Percentiles rank a stretch among this genome's conserved stretches.
phyloP scores from a whole-genome alignment of 129 eudicot species.

The Ambrosia trifida region DNA sequence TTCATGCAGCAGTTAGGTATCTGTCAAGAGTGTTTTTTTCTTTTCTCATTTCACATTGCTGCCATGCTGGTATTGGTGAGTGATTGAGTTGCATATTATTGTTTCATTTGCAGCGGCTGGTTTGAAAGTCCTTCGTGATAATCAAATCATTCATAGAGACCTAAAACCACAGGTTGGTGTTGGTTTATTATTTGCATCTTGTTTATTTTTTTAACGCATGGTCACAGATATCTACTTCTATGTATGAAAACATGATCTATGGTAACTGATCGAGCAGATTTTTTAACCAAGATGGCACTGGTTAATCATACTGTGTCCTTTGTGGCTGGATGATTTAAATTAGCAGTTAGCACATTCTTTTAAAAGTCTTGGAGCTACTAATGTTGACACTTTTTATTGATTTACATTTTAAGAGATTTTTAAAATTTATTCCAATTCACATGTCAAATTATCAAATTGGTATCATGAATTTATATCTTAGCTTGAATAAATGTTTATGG shows the following conservation, averaged over 20 bases:
- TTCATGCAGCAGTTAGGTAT: slow-evolving; percentile 96
- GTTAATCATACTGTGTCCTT: not conserved
- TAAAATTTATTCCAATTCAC: not conserved
- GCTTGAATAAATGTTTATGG: not conserved
- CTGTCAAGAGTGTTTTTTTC: not conserved
- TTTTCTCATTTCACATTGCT: not conserved
- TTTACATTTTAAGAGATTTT: not conserved
- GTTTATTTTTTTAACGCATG: slow-evolving; percentile 4
- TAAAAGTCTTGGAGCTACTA: not conserved
- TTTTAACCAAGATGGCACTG: not conserved
- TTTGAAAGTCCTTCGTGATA: slow-evolving; percentile 84
- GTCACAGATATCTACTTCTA: slow-evolving; percentile 9
- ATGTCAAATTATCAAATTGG: not conserved
- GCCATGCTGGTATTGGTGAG: not conserved
- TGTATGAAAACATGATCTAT: not conserved
- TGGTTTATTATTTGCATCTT: slow-evolving; percentile 8
- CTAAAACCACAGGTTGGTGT: slow-evolving; percentile 90
- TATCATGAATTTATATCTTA: not conserved
- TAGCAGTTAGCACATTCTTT: not conserved
- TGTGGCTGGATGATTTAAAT: not conserved
- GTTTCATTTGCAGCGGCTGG: slow-evolving; percentile 67
- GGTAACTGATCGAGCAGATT: not conserved
- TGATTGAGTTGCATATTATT: slow-evolving; percentile 11
- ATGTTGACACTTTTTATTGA: not conserved
- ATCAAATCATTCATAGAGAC: slow-evolving; percentile 91